Percentiles rank a stretch among this genome's conserved stretches.
These are phyloP conservation scores for Allomyces macrogynus DNA, from an alignment of 192 early-diverging fungal species.

Conservation along the genomic window DNA sequence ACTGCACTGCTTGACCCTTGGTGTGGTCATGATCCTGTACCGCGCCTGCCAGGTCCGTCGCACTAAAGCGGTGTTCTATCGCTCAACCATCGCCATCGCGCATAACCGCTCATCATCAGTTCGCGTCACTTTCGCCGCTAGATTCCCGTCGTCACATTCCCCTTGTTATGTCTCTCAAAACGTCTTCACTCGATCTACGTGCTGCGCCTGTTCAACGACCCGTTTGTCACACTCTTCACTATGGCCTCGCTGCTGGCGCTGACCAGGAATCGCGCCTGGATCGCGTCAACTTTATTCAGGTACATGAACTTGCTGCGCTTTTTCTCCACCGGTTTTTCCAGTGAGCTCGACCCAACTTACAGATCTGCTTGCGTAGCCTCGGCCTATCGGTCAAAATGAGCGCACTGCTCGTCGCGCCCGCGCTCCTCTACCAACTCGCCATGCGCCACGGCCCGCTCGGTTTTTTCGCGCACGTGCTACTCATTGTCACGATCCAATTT, in stretches of 20 bases:
- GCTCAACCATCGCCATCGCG: too few relatives aligned
- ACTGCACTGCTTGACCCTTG: slow-evolving; percentile 47
- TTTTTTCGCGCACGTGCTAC: slow-evolving; percentile 22
- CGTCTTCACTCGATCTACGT: slow-evolving; percentile 88
- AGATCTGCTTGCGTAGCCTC: too few relatives aligned
- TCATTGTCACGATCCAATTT: slow-evolving; percentile 29
- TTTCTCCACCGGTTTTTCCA: too few relatives aligned
- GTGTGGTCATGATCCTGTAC: slow-evolving; percentile 49
- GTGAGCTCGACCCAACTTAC: too few relatives aligned
- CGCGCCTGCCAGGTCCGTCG: slow-evolving; percentile 14
- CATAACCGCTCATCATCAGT: background rate
- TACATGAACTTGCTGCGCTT: slow-evolving; percentile 5
- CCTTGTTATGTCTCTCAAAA: slow-evolving; percentile 46
- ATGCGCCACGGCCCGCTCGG: slow-evolving; percentile 17
- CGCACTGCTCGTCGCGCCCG: slow-evolving; percentile 74
- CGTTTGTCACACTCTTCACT: slow-evolving; percentile 67
- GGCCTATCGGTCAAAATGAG: slow-evolving; percentile 77
- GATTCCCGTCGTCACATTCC: slow-evolving; percentile 44
- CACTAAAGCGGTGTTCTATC: background rate
- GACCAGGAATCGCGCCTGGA: slow-evolving; percentile 11
- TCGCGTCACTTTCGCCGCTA: slow-evolving; percentile 4
- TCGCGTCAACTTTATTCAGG: slow-evolving; percentile 30
- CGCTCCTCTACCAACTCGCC: slow-evolving; percentile 46
- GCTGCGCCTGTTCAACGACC: slow-evolving; percentile 82
- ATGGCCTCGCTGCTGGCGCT: slow-evolving; percentile 48